Evolutionary conservation across 2,329 filamentous ascomycete species (phyloP), one percentile per base, ranked within the genome.

Genomic region (Sphaerulina musiva): DNA sequence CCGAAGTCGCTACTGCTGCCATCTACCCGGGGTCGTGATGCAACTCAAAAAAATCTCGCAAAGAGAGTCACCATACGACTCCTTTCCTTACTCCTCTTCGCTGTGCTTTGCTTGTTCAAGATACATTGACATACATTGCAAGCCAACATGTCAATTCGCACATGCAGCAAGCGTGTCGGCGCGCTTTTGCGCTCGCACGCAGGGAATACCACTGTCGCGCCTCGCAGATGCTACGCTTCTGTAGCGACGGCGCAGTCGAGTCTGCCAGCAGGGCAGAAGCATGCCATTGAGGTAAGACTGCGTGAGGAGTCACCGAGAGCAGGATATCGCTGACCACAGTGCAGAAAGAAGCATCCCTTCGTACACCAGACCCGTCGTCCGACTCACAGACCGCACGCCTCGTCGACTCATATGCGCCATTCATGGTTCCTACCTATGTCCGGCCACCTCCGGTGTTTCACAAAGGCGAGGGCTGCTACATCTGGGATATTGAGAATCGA

Each of bases 391-490:
- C 88, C 60, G 81, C 83, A 34, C 79, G 83, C 31, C 80, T 95
- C 56, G 82, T 95, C 60, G 79, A 82, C 62, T 82, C 88, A 57
- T 84, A 90, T 65, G 80, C 84, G 32, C 86, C 87, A 2, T 97
- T 84, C 74, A 97, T 98, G 92, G 87, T 98, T 29, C 86, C 90
- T 2, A 98, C 93, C 50, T 98, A 98, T 73, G 84, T 89, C 49
- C 88, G 93, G 26, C 92, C 93, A 46, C 80, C 87, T 43, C 89
- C 90, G 2, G 87, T 97, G 68, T 96, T 98, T 71, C 83, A 90
- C 55, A 87, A 85, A 70, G 93, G 91, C 59, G 77, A 89, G 68
- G 93, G 93, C 2, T 90, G 86, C 57, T 91, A 90, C 70, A 72
- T 98, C 59, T 97, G 85, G 82, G 93, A 98, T 70, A 75, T 92